Conservation (phyloP, 768 basidiomycete genomes). For the Hericium erinaceus region DNA sequence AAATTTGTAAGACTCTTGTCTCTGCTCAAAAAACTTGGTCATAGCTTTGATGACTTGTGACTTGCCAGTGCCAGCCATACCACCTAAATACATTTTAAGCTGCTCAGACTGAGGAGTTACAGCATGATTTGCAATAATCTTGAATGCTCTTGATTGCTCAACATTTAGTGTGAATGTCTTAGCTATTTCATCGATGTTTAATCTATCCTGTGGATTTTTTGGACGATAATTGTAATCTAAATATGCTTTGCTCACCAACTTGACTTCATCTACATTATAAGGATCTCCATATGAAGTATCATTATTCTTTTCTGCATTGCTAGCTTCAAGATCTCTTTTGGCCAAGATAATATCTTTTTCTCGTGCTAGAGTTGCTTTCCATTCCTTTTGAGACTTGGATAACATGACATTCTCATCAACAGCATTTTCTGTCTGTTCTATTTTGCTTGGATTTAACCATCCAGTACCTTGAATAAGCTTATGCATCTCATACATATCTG, state of each 20-base stretch:
- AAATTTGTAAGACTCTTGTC: constrained; percentile 5
- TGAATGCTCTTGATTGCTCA: constrained; percentile 14
- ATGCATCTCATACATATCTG: not conserved
- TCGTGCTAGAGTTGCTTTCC: not conserved
- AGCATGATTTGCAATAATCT: constrained; percentile 14
- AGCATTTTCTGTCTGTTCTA: not conserved
- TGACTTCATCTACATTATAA: not conserved
- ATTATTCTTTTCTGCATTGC: not conserved
- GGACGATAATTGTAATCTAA: not conserved
- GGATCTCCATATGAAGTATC: not conserved
- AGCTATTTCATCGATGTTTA: not conserved
- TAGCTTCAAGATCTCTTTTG: not conserved
- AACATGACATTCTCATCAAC: not conserved
- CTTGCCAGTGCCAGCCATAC: constrained; percentile 18
- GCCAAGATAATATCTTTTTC: not conserved
- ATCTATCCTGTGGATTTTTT: not conserved
- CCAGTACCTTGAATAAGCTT: not conserved
- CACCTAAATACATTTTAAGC: constrained; percentile 8
- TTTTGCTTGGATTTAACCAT: not conserved
- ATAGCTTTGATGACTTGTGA: constrained; percentile 14
- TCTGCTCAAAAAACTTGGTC: constrained; percentile 5
- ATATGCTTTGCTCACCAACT: not conserved
- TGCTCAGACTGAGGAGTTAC: not conserved
- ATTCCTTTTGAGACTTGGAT: not conserved
- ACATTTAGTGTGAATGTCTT: constrained; percentile 6